Conservation (phyloP, 192 early-diverging fungal species). For the Umbelopsis sp. region DNA sequence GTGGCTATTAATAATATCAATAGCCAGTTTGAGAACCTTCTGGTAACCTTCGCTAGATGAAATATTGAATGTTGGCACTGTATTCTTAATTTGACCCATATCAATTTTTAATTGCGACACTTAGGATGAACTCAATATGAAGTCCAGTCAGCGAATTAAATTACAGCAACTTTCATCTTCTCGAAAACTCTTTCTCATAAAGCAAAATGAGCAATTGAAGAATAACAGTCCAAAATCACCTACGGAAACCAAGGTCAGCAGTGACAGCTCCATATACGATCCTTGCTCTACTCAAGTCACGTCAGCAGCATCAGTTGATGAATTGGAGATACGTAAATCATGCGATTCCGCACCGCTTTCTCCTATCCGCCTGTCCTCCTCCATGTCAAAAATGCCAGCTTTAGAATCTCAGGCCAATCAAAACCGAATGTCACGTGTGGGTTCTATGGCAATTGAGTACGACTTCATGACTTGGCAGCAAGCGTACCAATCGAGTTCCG, state of each 20-base stretch:
- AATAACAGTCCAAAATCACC: not conserved
- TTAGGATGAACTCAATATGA: constrained; percentile 51
- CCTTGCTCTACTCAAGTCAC: not conserved
- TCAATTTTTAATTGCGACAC: too few species aligned
- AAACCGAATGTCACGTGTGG: constrained; percentile 2
- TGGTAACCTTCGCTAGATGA: not conserved
- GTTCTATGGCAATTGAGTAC: constrained; percentile 4
- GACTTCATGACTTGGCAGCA: constrained; percentile 17
- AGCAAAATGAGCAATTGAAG: constrained; percentile 40
- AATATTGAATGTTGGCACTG: not conserved
- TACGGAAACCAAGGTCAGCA: not conserved
- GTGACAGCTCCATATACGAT: too few species aligned
- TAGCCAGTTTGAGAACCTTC: not conserved
- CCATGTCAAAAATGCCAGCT: constrained; percentile 1
- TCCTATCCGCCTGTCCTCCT: not conserved
- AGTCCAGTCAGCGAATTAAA: constrained; percentile 37
- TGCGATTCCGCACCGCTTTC: not conserved
- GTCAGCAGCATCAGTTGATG: not conserved
- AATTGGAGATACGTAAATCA: not conserved
- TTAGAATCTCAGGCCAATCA: not conserved
- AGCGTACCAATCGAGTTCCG: not conserved
- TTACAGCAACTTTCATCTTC: constrained; percentile 41
- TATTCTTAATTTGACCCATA: too few species aligned
- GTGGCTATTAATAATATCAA: constrained; percentile 2
- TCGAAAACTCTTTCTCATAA: constrained; percentile 37